phyloP scores from a whole-genome alignment of 768 basidiomycete genomes.

The Rhizopogon rudus region DNA sequence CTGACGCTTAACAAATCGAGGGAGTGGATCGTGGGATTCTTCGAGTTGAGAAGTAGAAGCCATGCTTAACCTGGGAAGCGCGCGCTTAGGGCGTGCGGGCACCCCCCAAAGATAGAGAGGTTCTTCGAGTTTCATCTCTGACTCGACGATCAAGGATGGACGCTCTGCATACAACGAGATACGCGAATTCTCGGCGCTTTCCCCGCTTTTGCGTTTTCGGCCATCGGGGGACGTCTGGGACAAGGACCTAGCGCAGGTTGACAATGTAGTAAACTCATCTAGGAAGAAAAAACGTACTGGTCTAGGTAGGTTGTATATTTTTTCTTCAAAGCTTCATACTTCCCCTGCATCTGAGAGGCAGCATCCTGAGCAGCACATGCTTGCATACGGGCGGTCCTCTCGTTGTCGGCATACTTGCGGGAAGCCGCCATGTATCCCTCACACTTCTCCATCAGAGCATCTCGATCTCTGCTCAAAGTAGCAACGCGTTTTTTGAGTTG shows the following conservation, averaged over 20 bases:
- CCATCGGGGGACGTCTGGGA: not conserved
- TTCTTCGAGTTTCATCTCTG: not conserved
- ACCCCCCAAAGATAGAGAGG: too few relatives aligned
- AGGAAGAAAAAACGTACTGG: not conserved
- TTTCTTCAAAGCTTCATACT: slow-evolving; percentile 26
- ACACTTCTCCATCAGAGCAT: slow-evolving; percentile 38
- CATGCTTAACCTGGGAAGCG: slow-evolving; percentile 20
- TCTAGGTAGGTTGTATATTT: slow-evolving; percentile 14
- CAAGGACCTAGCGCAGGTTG: not conserved
- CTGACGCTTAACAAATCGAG: slow-evolving; percentile 17
- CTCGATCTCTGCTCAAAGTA: slow-evolving; percentile 35
- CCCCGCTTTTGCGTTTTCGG: slow-evolving; percentile 3
- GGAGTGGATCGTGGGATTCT: not conserved
- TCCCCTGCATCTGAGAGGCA: slow-evolving; percentile 31
- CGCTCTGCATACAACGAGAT: not conserved
- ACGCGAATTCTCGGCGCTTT: not conserved
- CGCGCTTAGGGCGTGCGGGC: slow-evolving; percentile 20
- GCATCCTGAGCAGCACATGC: slow-evolving; percentile 35
- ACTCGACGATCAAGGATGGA: not conserved
- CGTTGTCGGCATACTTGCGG: slow-evolving; percentile 27
- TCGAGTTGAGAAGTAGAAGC: slow-evolving; percentile 1
- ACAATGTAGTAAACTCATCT: not conserved
- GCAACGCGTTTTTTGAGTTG: slow-evolving; percentile 34
- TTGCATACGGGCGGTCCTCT: slow-evolving; percentile 18
- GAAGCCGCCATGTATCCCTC: slow-evolving; percentile 34